Conservation (phyloP, 2,329 filamentous ascomycete genomes). For the Xylariaceae sp. region DNA sequence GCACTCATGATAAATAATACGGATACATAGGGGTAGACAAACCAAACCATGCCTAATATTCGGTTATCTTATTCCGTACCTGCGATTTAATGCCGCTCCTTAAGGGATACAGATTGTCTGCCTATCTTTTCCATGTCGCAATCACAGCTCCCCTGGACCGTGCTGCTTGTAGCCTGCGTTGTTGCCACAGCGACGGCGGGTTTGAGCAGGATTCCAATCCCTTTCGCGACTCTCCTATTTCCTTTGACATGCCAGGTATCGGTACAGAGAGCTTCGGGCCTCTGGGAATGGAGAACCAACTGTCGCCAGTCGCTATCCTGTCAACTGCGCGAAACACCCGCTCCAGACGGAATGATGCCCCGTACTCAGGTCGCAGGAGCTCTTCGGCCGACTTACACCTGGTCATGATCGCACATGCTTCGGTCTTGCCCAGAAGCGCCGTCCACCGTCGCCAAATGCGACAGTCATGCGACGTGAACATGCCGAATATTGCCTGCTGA, state of each 20-base stretch:
- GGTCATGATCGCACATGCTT: conserved; percentile 9
- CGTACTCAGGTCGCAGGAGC: conserved; percentile 16
- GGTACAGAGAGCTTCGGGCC: not conserved
- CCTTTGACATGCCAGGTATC: not conserved
- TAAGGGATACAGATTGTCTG: not conserved
- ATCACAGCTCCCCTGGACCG: conserved; percentile 1
- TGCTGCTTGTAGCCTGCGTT: conserved; percentile 1
- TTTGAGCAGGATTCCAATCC: not conserved
- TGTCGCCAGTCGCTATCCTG: conserved; percentile 10
- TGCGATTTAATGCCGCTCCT: too few species aligned
- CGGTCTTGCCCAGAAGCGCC: conserved; percentile 16
- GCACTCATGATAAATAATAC: too few species aligned
- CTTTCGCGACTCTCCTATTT: not conserved
- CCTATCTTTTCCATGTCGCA: conserved; percentile 2
- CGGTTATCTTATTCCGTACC: too few species aligned
- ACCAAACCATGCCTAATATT: too few species aligned
- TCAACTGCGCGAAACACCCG: conserved; percentile 14
- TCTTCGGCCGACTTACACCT: conserved; percentile 9
- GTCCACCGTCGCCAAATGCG: conserved; percentile 20
- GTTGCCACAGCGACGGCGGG: not conserved
- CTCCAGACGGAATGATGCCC: conserved; percentile 13
- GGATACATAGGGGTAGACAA: too few species aligned
- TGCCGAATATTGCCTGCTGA: conserved; percentile 14
- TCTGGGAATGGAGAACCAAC: conserved; percentile 12
- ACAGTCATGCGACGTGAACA: conserved; percentile 9